Base-by-base conservation (phyloP, 768 basidiomycete genomes). In the Boletus rex-veris region DNA sequence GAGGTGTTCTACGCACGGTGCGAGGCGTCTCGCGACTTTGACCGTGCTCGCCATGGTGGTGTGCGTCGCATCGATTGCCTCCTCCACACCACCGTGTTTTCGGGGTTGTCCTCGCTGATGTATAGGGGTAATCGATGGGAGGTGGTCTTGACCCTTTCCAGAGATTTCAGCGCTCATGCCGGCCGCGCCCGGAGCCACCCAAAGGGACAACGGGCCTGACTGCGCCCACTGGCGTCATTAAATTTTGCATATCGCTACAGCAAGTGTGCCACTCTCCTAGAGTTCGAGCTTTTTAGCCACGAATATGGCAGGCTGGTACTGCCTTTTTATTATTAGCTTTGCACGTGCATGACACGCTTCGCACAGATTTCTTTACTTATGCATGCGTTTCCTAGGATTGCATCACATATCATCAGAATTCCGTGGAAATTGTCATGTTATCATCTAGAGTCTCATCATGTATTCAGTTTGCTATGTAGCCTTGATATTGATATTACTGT, bases 31-130 rank as follows among this genome's bases (percentile, higher is more conserved):
- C 57, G 57, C 6, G 57, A 77, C 51, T 75, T 75, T 26, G 58
- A 62, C 16, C 64, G 51, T 47, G 68, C 71, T 19, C 74, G 73
- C 21, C 61, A 64, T 12, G 64, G 66, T 5, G 82, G 82, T 6
- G 68, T 82, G 2, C 64, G 75, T 58, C 72, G 81, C 30, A 67
- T 76, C 26, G 83, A 85, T 52, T 80, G 73, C 59, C 55, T 85
- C 26, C 70, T 80, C 36, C 67, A 70, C 46, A 79, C 79, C 46
- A 77, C 75, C 14, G 50, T 71, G 45, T 84, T 84, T 52, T 80
- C 74, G 7, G 83, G 83, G n/a, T 64, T 84, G 48, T 74, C 79
- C 9, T 60, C 73, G 16, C 74, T 73, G 31, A 58, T 69, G 28
- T 69, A 71, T 26, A 62, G 62, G 39, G 72, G 75, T 5, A 64